Evolutionary conservation across 768 basidiomycete genomes (phyloP), one percentile per base, ranked within the genome.

Genomic region (Podaxis sp.): DNA sequence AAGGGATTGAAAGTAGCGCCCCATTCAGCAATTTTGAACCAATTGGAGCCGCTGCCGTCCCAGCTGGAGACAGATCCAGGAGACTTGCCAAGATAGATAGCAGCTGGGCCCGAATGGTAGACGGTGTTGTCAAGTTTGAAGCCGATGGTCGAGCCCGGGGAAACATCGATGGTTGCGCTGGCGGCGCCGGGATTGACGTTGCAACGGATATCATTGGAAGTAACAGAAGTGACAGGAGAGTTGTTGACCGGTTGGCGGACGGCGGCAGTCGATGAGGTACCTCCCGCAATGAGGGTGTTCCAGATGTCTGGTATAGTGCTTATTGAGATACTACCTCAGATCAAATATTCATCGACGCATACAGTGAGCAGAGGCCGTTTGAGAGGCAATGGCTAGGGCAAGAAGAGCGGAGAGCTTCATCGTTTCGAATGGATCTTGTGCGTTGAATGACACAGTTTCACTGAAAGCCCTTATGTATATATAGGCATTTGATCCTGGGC

Each of bases 51-150:
- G 55, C 73, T 72, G 19, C 79, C 79, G 51, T 75, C 78, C 68
- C 75, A 79, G 43, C 66, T 66, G 36, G 74, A 66, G 57, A 76
- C 78, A 65, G 79, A 73, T 2, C 68, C 68, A 25, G 81, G 79
- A 4, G 82, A 81, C 65, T 76, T 78, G 19, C 82, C 82, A 75
- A 77, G 76, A 67, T 78, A 78, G n/a, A 79, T 78, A 5, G 79
- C 78, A 58, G 78, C 77, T 2, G 79, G 79, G 5, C 80, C 80
- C 24, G 66, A 70, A 62, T 81, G 80, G 67, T 78, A 80, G n/a
- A 81, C n/a, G 0, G 75, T 76, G 61, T 74, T 74, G 67, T 76
- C 77, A 9, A 78, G 68, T 41, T 69, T 70, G 71, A 81, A 80
- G 17, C 78, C 76, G 37, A 80, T 68, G 12, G 73, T 70, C 60